A percentile compares a stretch with the other conserved stretches of the same genome.
These are phyloP conservation scores for Aspergillus cristatus DNA, from an alignment of 495 filamentous ascomycete genomes.

Conservation along the genomic window DNA sequence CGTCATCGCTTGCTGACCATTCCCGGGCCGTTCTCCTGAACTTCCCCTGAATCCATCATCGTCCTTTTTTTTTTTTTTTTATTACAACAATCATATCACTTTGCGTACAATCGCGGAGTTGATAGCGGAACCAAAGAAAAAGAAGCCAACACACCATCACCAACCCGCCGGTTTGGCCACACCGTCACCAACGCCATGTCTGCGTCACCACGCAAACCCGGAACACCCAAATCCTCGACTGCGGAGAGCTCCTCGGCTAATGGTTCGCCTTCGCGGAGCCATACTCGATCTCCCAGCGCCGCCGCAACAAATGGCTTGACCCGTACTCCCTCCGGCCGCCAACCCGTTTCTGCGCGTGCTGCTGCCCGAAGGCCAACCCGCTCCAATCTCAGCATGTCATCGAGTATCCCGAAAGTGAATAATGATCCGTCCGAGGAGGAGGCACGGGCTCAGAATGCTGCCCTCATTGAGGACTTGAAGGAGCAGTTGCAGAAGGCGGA, in stretches of 20 bases:
- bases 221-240: constrained; percentile 31
- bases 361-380: constrained; percentile 50
- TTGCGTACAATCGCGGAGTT: no score
- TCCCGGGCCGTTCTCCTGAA: no score
- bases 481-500: constrained; percentile 75
- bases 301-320: constrained; percentile 30
- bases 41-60: no score
- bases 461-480: constrained; percentile 77
- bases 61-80: constrained; percentile 5
- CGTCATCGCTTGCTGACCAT: constrained; percentile 4
- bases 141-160: no score
- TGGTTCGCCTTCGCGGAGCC: constrained; percentile 31
- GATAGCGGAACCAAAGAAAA: no score
- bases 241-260: constrained; percentile 25
- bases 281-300: constrained; percentile 34
- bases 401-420: constrained; percentile 43
- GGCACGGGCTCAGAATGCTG: constrained; percentile 59
- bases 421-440: constrained; percentile 54
- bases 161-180: no score
- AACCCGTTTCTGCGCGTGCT: constrained; percentile 59
- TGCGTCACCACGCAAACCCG: constrained; percentile 36
- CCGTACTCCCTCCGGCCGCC: constrained; percentile 33
- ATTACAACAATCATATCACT: no score
- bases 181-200: constrained; percentile 30
- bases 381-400: constrained; percentile 51